Evolutionary conservation across 2,329 filamentous ascomycete genomes (phyloP).

Genomic region (Monilinia fructigena): DNA sequence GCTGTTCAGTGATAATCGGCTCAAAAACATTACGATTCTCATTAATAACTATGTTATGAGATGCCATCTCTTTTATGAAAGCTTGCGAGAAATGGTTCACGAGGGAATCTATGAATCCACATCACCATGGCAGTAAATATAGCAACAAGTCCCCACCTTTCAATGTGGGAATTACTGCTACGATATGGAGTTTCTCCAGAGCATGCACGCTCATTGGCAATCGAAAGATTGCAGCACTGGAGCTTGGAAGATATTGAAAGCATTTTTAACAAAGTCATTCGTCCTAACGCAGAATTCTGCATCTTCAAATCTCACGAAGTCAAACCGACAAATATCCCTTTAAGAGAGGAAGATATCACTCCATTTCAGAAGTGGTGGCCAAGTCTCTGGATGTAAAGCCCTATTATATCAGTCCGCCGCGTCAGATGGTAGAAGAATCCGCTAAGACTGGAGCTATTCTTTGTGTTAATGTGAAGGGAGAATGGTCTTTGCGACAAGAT

Average conservation of each 20-base stretch:
- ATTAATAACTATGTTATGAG: not conserved
- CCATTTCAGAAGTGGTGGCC: not conserved
- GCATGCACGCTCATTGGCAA: not conserved
- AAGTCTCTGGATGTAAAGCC: not conserved
- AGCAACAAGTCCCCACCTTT: not conserved
- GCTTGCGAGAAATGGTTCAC: not conserved
- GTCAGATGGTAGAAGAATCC: not conserved
- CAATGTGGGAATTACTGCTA: not conserved
- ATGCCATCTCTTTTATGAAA: not conserved
- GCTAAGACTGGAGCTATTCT: not conserved
- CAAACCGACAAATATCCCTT: not conserved
- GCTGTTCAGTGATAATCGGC: not conserved
- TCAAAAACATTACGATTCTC: not conserved
- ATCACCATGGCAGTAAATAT: not conserved
- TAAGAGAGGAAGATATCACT: not conserved
- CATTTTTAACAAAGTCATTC: not conserved
- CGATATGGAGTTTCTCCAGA: not conserved
- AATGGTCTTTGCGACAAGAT: not conserved
- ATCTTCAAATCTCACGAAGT: not conserved
- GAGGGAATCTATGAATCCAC: not conserved
- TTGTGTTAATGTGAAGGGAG: conserved; percentile 3
- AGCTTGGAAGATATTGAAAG: not conserved
- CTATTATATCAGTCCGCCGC: not conserved
- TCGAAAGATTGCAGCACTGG: not conserved
- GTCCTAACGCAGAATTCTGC: not conserved